Base-by-base conservation (phyloP, 2,329 filamentous ascomycete species). In the Monosporascus sp. region DNA sequence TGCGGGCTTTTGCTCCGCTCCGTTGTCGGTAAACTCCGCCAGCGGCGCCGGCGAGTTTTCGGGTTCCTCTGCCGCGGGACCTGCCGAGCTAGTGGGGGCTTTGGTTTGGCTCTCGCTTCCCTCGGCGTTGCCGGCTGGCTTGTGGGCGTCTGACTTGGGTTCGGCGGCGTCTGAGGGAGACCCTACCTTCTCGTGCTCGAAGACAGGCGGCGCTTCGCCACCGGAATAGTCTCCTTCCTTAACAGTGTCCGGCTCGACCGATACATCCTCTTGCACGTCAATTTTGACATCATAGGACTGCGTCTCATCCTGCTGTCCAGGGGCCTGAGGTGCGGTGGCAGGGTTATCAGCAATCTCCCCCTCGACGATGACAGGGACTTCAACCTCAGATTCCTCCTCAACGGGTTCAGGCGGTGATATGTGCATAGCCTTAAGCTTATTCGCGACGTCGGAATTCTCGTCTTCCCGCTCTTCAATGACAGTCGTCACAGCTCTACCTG, bases 391-490 rank as follows among this genome's bases (percentile, higher is more conserved):
- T 48, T 74, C 74, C 47, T 75, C 71, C 28, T 90, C 87, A 26
- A 84, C 80, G 41, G 85, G 79, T 56, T 90, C 85, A 1, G 74
- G 68, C 8, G 69, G 68, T 1, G 76, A 72, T 43, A 84, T 72
- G 35, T 74, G 74, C 67, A 83, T 71, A 31, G 68, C 66, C 53
- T 67, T 74, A 48, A 84, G 61, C 59, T 70, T 78, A 51, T 72
- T 71, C 20, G 75, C 70, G 22, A 80, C 68, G 24, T 76, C 73
- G 2, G 73, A 70, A 18, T 72, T 62, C 18, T 88, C 84, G 55
- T 96, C 91, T 63, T 95, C 91, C 52, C 89, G 86, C 49, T 90
- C 85, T 67, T 96, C 91, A 37, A 90, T 80, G 15, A 96, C 91
- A 0, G 90, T 94, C 1, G 86, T 85, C 20, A 96, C 88, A 5